Evolutionary conservation across 805 yeast genomes (phyloP), one percentile per base, ranked within the genome.

Genomic region (Cyberlindnera samutprakarnensis): DNA sequence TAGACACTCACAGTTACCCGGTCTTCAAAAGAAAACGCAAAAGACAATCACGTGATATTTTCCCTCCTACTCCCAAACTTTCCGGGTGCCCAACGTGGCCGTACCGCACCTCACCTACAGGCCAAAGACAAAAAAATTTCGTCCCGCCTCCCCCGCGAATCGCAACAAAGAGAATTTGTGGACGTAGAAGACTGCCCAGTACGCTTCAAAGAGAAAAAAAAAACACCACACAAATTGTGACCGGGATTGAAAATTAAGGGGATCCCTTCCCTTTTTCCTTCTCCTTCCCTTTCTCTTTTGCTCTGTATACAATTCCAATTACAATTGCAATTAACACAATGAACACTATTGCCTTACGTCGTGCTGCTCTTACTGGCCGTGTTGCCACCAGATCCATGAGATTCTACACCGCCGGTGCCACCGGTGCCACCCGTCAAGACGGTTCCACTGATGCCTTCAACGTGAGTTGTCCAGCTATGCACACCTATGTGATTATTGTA

Each of bases 391-490:
- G 38, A 37, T 31, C 43, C 25, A 37, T 37, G 41, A 54, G 66
- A 49, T 30, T 46, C 32, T 56, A 59, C 49, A 42, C 74, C 36
- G 85, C 70, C 46, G 82, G 82, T 34, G 66, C 78, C 44, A 66
- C 78, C 31, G 82, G 82, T 42, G 60, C 76, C 25, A 65, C 72
- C 39, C 71, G 82, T 50, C 58, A 70, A 30, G 68, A 61, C 30
- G 71, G 69, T 32, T 57, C 68, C 31, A 62, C 66, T 28, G 84
- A 79, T 50, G 64, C 78, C 39, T 80, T 81, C 64, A 66, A 72
- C 49, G 72, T 66, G 50, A 46, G 70, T 62, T 14, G 12, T 13
- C n/a, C 14, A 14, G 15, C 14, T 10, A 24, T 8, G 14, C 15
- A 20, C 36, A 39, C 17, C 10, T 23, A 19, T 10, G 7, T 19